Percentiles rank a stretch among this genome's conserved stretches.
Evolutionary conservation across 2,329 filamentous ascomycete genomes (phyloP).

Genomic region (Chrysoporthe austroafricana): DNA sequence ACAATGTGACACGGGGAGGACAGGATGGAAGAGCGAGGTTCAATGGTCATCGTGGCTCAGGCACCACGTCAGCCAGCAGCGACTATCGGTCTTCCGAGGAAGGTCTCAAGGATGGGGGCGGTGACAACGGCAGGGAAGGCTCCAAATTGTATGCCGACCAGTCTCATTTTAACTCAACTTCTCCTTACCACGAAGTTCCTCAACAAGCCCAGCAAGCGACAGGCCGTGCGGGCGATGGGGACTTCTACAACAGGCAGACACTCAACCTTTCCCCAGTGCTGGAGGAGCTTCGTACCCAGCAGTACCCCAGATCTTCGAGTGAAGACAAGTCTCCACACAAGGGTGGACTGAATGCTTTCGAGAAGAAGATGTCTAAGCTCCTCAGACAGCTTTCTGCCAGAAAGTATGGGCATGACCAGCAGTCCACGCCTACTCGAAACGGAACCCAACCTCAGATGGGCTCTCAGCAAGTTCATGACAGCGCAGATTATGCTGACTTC

Average conservation of each 20-base stretch:
- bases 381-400: constrained; percentile 27
- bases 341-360: constrained; percentile 31
- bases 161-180: constrained; percentile 17
- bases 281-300: constrained; percentile 6
- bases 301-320: constrained; percentile 33
- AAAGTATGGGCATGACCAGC: constrained; percentile 12
- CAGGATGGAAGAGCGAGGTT: constrained; percentile 10
- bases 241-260: constrained; percentile 11
- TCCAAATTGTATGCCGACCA: constrained; percentile 27
- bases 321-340: constrained; percentile 31
- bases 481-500: constrained; percentile 31
- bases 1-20: constrained; percentile 31
- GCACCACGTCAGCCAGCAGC: constrained; percentile 14
- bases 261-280: constrained; percentile 14
- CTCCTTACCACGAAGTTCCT: constrained; percentile 8
- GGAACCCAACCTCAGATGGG: constrained; percentile 28
- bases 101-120: constrained; percentile 1
- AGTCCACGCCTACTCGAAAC: constrained; percentile 23
- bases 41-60: constrained; percentile 8
- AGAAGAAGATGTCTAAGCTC: constrained; percentile 31
- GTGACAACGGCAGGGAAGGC: constrained; percentile 18
- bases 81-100: constrained; percentile 13
- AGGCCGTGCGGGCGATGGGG: constrained; percentile 20
- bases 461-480: constrained; percentile 39
- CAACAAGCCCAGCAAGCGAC: constrained; percentile 21